A percentile compares a stretch with the other conserved stretches of the same genome.
These are phyloP conservation scores for Pseudonitzschia pungens DNA, from an alignment of 108 stramenopile species.

Conservation along the genomic window DNA sequence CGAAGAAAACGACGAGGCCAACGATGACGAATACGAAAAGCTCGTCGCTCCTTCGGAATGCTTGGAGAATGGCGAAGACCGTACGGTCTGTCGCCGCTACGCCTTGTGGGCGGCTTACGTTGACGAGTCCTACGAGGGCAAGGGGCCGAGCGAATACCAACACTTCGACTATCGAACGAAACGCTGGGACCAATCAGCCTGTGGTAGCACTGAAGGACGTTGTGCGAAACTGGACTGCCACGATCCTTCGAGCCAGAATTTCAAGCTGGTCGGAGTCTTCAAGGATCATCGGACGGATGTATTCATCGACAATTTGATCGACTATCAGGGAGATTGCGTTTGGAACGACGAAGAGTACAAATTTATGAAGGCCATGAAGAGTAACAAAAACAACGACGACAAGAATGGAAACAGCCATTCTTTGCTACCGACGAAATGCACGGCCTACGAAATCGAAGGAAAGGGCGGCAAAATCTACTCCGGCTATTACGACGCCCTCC, in stretches of 20 bases:
- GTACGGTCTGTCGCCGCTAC: slow-evolving; percentile 42
- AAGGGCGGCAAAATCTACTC: slow-evolving; percentile 4
- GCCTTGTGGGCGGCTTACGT: slow-evolving; percentile 61
- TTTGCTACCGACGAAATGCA: slow-evolving; percentile 8
- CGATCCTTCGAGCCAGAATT: slow-evolving; percentile 38
- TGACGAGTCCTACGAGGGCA: slow-evolving; percentile 43
- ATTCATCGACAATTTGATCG: slow-evolving; percentile 59
- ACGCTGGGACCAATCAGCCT: slow-evolving; percentile 42
- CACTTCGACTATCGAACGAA: slow-evolving; percentile 36
- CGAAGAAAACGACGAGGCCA: slow-evolving; percentile 18
- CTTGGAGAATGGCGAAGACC: slow-evolving; percentile 21
- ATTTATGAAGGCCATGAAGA: slow-evolving; percentile 13
- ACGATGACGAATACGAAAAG: slow-evolving; percentile 16
- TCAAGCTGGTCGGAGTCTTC: slow-evolving; percentile 55
- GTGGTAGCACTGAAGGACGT: slow-evolving; percentile 32
- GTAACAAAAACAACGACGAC: background rate
- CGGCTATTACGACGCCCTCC: slow-evolving; percentile 50
- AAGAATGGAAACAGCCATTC: slow-evolving; percentile 4
- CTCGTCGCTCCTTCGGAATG: slow-evolving; percentile 1
- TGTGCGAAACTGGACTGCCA: slow-evolving; percentile 75
- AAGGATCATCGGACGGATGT: slow-evolving; percentile 42
- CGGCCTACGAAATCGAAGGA: slow-evolving; percentile 3
- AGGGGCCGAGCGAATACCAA: slow-evolving; percentile 53
- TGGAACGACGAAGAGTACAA: slow-evolving; percentile 49
- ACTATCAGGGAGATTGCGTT: slow-evolving; percentile 56